Conservation (phyloP, 31 red algal species). For the Asparagopsis taxiformis region DNA sequence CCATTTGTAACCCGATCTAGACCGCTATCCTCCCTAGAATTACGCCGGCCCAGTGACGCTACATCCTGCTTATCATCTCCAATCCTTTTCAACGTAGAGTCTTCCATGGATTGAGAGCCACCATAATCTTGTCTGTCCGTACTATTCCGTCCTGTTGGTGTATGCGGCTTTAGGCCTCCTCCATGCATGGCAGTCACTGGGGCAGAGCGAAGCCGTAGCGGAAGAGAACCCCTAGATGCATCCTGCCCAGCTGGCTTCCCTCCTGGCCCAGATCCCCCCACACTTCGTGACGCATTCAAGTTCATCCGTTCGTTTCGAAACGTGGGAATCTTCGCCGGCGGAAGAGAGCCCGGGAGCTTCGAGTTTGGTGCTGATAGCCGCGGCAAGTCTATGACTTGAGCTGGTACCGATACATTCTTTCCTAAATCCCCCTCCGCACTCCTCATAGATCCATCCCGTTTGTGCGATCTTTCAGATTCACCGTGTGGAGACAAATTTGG, state of each 20-base stretch:
- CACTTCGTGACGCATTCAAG: constrained; percentile 27
- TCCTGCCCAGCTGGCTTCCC: constrained; percentile 6
- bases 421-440: constrained; percentile 7
- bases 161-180: not conserved
- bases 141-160: constrained; percentile 2
- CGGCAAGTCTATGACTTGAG: constrained; percentile 46
- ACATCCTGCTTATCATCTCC: constrained; percentile 31
- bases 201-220: constrained; percentile 37
- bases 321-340: constrained; percentile 32
- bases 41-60: not conserved
- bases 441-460: constrained; percentile 7
- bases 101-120: not conserved
- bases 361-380: constrained; percentile 31
- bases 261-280: constrained; percentile 4
- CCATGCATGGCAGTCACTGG: constrained; percentile 20
- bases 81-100: constrained; percentile 5
- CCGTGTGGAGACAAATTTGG: not conserved
- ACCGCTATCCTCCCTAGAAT: constrained; percentile 1
- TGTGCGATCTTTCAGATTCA: constrained; percentile 9
- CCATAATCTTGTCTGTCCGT: constrained; percentile 1
- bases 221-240: constrained; percentile 6
- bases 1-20: constrained; percentile 17
- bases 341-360: constrained; percentile 10
- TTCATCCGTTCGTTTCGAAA: constrained; percentile 58
- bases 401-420: constrained; percentile 2